Conservation (phyloP, 176 grass and related monocot genomes). For the Dendrocalamus sinicus region DNA sequence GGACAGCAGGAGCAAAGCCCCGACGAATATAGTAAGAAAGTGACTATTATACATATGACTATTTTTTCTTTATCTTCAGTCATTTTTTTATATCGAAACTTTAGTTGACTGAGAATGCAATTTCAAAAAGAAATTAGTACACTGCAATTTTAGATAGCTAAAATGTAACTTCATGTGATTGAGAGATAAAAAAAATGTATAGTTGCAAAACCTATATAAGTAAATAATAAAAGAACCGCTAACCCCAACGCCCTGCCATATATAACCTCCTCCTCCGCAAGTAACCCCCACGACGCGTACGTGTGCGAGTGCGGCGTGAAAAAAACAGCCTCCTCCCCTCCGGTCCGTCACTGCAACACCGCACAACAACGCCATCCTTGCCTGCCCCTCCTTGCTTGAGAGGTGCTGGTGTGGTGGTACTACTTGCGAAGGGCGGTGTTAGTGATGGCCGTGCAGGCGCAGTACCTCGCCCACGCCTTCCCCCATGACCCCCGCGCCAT, state of each 20-base stretch:
- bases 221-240: not conserved
- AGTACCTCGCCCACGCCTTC: slow-evolving; percentile 43
- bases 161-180: fast-evolving
- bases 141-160: too few relatives aligned
- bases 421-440: not conserved
- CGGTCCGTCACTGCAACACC: not conserved
- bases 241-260: not conserved
- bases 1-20: too few relatives aligned
- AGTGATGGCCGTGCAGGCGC: slow-evolving; percentile 58
- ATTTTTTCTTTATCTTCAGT: too few relatives aligned
- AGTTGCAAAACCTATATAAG: too few relatives aligned
- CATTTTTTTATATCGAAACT: too few relatives aligned
- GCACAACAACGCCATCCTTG: not conserved
- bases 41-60: too few relatives aligned
- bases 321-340: not conserved
- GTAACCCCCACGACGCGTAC: too few relatives aligned
- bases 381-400: not conserved
- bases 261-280: slow-evolving; percentile 14
- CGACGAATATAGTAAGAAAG: too few relatives aligned
- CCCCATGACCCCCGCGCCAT: slow-evolving; percentile 44
- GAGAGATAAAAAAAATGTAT: too few relatives aligned
- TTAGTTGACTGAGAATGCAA: too few relatives aligned
- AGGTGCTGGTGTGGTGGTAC: not conserved
- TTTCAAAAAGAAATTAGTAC: too few relatives aligned
- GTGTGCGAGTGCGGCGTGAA: not conserved